phyloP scores from a whole-genome alignment of 139 green algal species.

The Nannochloris sp. region DNA sequence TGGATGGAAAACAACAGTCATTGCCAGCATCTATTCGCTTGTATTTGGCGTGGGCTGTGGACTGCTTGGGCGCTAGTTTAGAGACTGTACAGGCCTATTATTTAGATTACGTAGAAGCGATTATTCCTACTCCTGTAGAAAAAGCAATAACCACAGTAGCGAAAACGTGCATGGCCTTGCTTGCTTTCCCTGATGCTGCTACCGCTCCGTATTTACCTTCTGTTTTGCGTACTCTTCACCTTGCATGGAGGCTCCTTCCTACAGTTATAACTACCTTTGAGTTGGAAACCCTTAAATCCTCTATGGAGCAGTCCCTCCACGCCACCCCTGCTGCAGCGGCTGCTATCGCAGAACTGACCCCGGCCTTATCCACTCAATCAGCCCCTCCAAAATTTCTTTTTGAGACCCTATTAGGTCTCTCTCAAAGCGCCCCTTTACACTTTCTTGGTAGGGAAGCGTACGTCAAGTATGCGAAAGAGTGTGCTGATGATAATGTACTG shows the following conservation, averaged over 20 bases:
- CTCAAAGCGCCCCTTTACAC: background rate
- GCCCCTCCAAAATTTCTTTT: background rate
- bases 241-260: background rate
- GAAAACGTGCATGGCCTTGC: no score
- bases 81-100: no score
- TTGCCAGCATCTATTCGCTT: no score
- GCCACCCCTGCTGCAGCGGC: background rate
- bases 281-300: background rate
- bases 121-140: no score
- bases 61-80: no score
- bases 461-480: background rate
- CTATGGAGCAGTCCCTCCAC: background rate
- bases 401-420: background rate
- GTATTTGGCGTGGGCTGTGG: no score
- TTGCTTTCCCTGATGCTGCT: background rate
- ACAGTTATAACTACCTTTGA: background rate
- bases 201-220: background rate
- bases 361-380: background rate
- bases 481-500: background rate
- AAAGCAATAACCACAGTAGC: no score
- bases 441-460: constrained; percentile 12
- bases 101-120: no score
- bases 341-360: background rate
- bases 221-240: background rate
- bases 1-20: no score